Evolutionary conservation across 2,329 filamentous ascomycete species (phyloP).

Genomic region (Colletotrichum somersetense): DNA sequence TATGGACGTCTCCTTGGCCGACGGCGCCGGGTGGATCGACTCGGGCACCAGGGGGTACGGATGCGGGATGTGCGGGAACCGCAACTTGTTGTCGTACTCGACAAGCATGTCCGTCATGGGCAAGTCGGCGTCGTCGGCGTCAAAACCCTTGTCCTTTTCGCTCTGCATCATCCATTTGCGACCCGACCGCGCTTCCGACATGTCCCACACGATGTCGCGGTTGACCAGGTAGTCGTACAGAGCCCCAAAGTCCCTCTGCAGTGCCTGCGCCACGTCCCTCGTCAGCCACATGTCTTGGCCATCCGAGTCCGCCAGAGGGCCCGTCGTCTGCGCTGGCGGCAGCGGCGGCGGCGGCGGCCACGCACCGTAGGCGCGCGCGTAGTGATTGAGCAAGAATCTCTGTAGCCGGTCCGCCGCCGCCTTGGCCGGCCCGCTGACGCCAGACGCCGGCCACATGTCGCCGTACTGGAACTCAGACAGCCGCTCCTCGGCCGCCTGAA

Average conservation of each 20-base stretch:
- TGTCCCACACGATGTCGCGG: conserved; percentile 74
- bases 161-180: conserved; percentile 75
- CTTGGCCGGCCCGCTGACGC: conserved; percentile 57
- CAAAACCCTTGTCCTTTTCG: conserved; percentile 59
- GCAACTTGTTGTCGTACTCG: conserved; percentile 72
- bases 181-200: conserved; percentile 69
- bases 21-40: conserved; percentile 54
- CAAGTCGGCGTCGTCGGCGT: conserved; percentile 65
- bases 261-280: conserved; percentile 64
- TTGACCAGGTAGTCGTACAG: conserved; percentile 80
- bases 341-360: conserved; percentile 72
- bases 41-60: conserved; percentile 75
- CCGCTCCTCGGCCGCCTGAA: conserved; percentile 72
- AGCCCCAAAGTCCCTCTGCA: conserved; percentile 76
- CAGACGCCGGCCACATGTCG: conserved; percentile 68
- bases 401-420: conserved; percentile 71
- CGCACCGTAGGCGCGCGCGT: conserved; percentile 65
- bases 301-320: conserved; percentile 46
- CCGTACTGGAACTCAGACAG: conserved; percentile 70
- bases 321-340: conserved; percentile 12
- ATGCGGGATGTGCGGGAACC: conserved; percentile 75
- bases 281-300: conserved; percentile 70
- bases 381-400: conserved; percentile 71
- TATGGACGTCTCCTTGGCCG: conserved; percentile 47
- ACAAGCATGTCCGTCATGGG: conserved; percentile 76